Percentiles rank a stretch among this genome's conserved stretches.
Conservation (phyloP, 768 basidiomycete genomes). For the Pleurotus sapidus region DNA sequence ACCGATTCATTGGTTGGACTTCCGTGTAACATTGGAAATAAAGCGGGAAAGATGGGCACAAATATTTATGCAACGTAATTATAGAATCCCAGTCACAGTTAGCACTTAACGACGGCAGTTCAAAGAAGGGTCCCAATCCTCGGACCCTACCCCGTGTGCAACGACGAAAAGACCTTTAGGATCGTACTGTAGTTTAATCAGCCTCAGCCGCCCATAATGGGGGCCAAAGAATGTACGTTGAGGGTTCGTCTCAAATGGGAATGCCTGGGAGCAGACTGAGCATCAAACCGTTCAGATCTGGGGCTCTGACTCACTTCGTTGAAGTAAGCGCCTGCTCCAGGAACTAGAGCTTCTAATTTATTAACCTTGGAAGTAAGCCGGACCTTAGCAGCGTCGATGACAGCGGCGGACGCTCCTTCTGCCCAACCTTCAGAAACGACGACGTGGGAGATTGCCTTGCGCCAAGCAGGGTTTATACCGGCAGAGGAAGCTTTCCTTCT, state of each 20-base stretch:
- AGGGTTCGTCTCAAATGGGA: constrained; percentile 36
- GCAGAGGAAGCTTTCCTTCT: constrained; percentile 30
- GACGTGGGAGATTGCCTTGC: constrained; percentile 33
- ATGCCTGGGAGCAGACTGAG: constrained; percentile 30
- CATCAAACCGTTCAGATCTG: neutral
- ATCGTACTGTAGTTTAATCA: constrained; percentile 45
- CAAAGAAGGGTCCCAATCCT: constrained; percentile 40
- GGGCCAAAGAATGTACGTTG: constrained; percentile 44
- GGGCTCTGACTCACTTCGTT: constrained; percentile 36
- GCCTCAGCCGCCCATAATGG: constrained; percentile 35
- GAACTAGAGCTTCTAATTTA: constrained; percentile 22
- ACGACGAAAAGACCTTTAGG: constrained; percentile 43
- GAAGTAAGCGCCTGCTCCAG: constrained; percentile 41
- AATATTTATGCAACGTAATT: too few species aligned
- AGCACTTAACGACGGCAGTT: constrained; percentile 18
- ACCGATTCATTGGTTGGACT: too few species aligned
- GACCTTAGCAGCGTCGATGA: constrained; percentile 16
- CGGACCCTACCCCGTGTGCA: constrained; percentile 43
- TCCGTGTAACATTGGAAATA: too few species aligned
- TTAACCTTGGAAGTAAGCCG: constrained; percentile 17
- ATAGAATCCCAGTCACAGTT: too few species aligned
- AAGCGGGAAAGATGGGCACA: too few species aligned
- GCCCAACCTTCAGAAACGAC: constrained; percentile 20
- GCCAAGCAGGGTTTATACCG: constrained; percentile 48
- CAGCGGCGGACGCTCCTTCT: constrained; percentile 22